A percentile compares a stretch with the other conserved stretches of the same genome.
These are phyloP conservation scores for Phytophthora pini DNA, from an alignment of 352 stramenopile genomes.

Conservation along the genomic window DNA sequence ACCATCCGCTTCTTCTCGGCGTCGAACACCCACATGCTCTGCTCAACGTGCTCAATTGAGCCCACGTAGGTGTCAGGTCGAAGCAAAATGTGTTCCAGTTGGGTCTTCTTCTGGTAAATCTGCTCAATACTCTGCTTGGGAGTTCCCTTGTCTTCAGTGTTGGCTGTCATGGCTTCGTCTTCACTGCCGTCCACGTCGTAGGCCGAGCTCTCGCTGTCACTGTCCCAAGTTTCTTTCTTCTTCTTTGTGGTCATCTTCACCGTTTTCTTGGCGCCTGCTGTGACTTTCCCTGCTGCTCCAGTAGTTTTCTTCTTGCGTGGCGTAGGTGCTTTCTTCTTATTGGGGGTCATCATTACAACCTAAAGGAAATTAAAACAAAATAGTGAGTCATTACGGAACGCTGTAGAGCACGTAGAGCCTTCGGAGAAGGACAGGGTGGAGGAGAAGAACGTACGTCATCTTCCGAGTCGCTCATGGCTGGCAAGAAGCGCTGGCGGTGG, in stretches of 20 bases:
- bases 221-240: slow-evolving; percentile 48
- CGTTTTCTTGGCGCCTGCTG: slow-evolving; percentile 36
- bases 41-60: slow-evolving; percentile 93
- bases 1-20: slow-evolving; percentile 92
- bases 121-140: slow-evolving; percentile 84
- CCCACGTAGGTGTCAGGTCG: slow-evolving; percentile 98
- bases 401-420: background rate
- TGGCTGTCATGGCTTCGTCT: slow-evolving; percentile 23
- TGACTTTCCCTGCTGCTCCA: slow-evolving; percentile 31
- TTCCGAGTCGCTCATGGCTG: slow-evolving; percentile 57
- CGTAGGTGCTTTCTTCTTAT: slow-evolving; percentile 14
- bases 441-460: slow-evolving; percentile 47
- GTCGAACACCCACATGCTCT: slow-evolving; percentile 94
- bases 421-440: background rate
- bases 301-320: slow-evolving; percentile 43
- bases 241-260: slow-evolving; percentile 53
- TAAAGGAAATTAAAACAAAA: slow-evolving; percentile 8
- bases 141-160: slow-evolving; percentile 23
- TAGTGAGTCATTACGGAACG: slow-evolving; percentile 13
- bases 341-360: slow-evolving; percentile 34
- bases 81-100: slow-evolving; percentile 98
- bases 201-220: slow-evolving; percentile 36
- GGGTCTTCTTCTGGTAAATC: slow-evolving; percentile 98
- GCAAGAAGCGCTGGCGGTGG: background rate
- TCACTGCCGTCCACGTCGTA: slow-evolving; percentile 47